Evolutionary conservation across 345 rosid species (phyloP), one percentile per base, ranked within the genome.

Genomic region (Raphanus raphanistrum): DNA sequence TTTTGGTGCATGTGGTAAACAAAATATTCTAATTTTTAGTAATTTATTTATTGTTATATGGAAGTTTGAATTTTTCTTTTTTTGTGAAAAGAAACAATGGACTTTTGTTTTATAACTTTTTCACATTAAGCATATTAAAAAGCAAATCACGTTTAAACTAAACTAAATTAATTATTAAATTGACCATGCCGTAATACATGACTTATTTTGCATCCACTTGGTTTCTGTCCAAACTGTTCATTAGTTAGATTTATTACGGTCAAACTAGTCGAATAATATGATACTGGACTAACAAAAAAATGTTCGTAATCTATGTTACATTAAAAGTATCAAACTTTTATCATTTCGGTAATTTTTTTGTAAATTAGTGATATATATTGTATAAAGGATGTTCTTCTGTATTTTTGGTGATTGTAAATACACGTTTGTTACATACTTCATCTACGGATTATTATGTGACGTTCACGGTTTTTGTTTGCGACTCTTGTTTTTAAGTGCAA

Each of bases 211-310:
- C 33, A 45, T 25, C 36, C 13, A 77, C 48, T 66, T 77, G 71
- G 50, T 57, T 57, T 64, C 10, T 9, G 26, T 55, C 65, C 48
- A 55, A 71, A 15, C 36, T 28, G 28, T 15, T 55, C 28, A 57
- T 33, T 50, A 38, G 43, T 69, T 16, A 11, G 63, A 58, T 58
- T 26, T 27, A 28, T 55, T 55, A 29, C 8, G 54, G 72, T 77
- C 80, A 77, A 71, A 63, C 28, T 16, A 70, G 80, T 55, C 57
- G 28, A 13, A 77, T n/a, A 11, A 9, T 25, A 70, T 8, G 70
- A 52, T 43, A 41, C 4, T 35, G 26, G 45, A 63, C 41, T 36
- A 35, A 54, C 16, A 67, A 21, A 11, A 11, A 21, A 41, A 71
- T 36, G 26, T 41, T 8, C 1, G 33, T 70, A 32, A 3, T 3